A percentile compares a stretch with the other conserved stretches of the same genome.
Conservation (phyloP, 306 rosid species). For the Psophocarpus tetragonolobus region DNA sequence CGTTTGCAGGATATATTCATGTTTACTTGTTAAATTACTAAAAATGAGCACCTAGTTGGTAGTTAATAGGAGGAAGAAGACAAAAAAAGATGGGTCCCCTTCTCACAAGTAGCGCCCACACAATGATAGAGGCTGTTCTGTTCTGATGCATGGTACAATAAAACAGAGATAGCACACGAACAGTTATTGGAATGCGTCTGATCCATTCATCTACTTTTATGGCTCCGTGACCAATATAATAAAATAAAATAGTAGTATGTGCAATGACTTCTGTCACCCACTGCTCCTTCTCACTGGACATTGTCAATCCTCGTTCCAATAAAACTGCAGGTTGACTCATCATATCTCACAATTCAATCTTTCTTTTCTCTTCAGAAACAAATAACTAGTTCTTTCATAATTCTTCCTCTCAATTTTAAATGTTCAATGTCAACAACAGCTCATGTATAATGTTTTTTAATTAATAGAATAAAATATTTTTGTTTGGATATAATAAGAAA, state of each 20-base stretch:
- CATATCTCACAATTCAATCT: not conserved
- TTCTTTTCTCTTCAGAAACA: not conserved
- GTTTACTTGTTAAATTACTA: not conserved
- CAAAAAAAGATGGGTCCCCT: constrained; percentile 9
- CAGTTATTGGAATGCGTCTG: constrained; percentile 11
- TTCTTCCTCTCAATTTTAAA: not conserved
- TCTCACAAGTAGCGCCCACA: not conserved
- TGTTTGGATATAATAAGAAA: too few relatives aligned
- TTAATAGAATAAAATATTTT: too few relatives aligned
- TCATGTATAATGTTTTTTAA: too few relatives aligned
- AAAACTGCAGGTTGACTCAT: constrained; percentile 13
- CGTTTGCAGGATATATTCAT: not conserved
- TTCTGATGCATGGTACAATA: constrained; percentile 20
- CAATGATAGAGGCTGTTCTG: not conserved
- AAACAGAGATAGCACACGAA: not conserved
- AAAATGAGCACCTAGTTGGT: not conserved
- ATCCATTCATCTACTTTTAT: not conserved
- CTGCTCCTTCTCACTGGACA: not conserved
- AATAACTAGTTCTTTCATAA: not conserved
- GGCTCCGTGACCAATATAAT: not conserved
- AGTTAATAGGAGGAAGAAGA: not conserved
- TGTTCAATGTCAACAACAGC: too few relatives aligned
- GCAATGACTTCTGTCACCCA: not conserved
- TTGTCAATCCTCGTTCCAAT: constrained; percentile 13
- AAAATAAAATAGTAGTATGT: not conserved